phyloP scores from a whole-genome alignment of 345 rosid genomes.

The Lepidium sativum region DNA sequence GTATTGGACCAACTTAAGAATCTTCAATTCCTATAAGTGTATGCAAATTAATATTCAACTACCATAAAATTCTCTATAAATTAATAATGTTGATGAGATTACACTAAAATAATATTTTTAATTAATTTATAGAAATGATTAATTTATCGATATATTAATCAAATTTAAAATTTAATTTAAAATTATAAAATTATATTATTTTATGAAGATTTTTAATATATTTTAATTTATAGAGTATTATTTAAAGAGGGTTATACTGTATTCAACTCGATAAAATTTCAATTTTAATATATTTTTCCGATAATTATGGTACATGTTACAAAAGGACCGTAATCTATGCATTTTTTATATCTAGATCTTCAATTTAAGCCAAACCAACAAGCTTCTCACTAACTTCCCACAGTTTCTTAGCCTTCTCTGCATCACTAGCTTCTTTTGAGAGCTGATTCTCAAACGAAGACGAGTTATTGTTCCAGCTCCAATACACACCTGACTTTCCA shows the following conservation, averaged over 20 bases:
- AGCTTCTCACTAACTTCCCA: conserved; percentile 39
- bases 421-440: conserved; percentile 84
- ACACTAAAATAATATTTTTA: too few relatives aligned
- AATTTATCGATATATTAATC: too few relatives aligned
- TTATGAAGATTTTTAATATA: too few relatives aligned
- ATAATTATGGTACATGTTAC: background rate
- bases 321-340: background rate
- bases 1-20: background rate
- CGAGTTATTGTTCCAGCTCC: conserved; percentile 95
- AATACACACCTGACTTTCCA: conserved; percentile 81
- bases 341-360: background rate
- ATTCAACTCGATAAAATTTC: background rate
- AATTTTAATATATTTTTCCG: background rate
- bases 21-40: background rate
- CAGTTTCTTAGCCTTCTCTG: conserved; percentile 53
- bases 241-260: too few relatives aligned
- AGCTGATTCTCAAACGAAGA: conserved; percentile 85
- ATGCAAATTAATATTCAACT: background rate
- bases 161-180: too few relatives aligned
- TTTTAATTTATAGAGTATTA: too few relatives aligned
- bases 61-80: too few relatives aligned
- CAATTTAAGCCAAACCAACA: conserved; percentile 25
- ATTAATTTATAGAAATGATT: too few relatives aligned
- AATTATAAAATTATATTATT: too few relatives aligned
- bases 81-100: too few relatives aligned